A percentile compares a stretch with the other conserved stretches of the same genome.
phyloP scores from a whole-genome alignment of 1,139 yeast species.

The Saccharomyces hybrid region DNA sequence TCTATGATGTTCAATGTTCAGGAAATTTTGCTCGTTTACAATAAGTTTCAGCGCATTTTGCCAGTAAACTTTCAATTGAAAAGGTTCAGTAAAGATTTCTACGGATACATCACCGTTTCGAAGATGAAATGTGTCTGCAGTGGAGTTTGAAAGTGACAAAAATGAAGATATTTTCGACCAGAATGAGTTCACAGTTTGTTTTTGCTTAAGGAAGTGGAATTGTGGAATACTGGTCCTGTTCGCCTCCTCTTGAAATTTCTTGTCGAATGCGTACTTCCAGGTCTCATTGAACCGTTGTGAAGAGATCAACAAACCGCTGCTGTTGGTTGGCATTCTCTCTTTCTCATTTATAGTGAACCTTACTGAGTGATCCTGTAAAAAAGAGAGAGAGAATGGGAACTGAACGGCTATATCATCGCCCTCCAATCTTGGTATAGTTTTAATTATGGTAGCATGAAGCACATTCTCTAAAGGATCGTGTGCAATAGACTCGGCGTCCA shows the following conservation, averaged over 20 bases:
- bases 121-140: conserved; percentile 16
- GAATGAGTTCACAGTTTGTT: background rate
- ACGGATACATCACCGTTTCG: conserved; percentile 39
- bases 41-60: conserved; percentile 42
- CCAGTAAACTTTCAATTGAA: conserved; percentile 44
- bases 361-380: conserved; percentile 42
- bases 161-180: background rate
- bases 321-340: conserved; percentile 26
- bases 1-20: conserved; percentile 78
- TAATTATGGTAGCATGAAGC: conserved; percentile 21
- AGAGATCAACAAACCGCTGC: background rate
- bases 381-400: conserved; percentile 49
- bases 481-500: conserved; percentile 40
- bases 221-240: background rate
- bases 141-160: background rate
- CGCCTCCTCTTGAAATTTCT: conserved; percentile 9
- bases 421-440: conserved; percentile 15
- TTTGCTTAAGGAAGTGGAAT: background rate
- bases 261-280: conserved; percentile 49
- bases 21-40: conserved; percentile 58
- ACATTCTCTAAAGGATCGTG: conserved; percentile 21
- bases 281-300: conserved; percentile 52
- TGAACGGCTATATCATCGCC: conserved; percentile 18
- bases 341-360: conserved; percentile 61
- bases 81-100: conserved; percentile 40